Percentiles rank a stretch among this genome's conserved stretches.
phyloP scores from a whole-genome alignment of 2,329 filamentous ascomycete species.

The Ceratocystiopsis sp. region DNA sequence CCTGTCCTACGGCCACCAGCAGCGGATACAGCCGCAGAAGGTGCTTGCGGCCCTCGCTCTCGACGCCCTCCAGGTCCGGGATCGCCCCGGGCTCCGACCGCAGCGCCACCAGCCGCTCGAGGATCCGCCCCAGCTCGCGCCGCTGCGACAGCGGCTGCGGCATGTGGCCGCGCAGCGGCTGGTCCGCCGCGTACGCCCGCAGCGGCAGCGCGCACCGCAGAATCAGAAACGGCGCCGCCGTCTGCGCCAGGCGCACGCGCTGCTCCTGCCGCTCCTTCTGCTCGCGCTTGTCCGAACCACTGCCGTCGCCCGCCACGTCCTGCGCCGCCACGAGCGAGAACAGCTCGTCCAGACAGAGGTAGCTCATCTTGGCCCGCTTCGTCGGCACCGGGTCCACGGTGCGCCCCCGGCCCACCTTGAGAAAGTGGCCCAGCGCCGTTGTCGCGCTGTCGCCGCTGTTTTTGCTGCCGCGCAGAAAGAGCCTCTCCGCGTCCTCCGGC shows the following conservation, averaged over 20 bases:
- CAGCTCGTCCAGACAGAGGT: slow-evolving; percentile 66
- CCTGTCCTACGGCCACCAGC: slow-evolving; percentile 44
- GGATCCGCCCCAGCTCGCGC: slow-evolving; percentile 57
- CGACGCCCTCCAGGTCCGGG: slow-evolving; percentile 33
- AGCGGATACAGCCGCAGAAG: slow-evolving; percentile 68
- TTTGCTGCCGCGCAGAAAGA: slow-evolving; percentile 32
- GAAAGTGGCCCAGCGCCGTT: slow-evolving; percentile 38
- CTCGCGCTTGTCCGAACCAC: slow-evolving; percentile 13
- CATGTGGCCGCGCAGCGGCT: slow-evolving; percentile 75
- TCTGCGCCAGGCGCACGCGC: slow-evolving; percentile 49
- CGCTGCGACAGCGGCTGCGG: slow-evolving; percentile 72
- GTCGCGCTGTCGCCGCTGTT: not conserved
- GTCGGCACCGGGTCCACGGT: slow-evolving; percentile 53
- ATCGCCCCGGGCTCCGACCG: slow-evolving; percentile 55
- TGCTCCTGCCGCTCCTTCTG: slow-evolving; percentile 24
- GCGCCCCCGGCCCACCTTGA: slow-evolving; percentile 48
- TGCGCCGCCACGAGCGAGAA: slow-evolving; percentile 42
- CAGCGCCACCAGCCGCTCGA: slow-evolving; percentile 49
- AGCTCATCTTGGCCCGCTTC: slow-evolving; percentile 54
- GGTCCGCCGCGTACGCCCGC: slow-evolving; percentile 77
- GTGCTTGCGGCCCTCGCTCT: slow-evolving; percentile 51
- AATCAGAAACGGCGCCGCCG: slow-evolving; percentile 65
- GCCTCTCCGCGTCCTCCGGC: slow-evolving; percentile 37
- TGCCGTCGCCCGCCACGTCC: slow-evolving; percentile 5
- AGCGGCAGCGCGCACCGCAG: slow-evolving; percentile 64